Evolutionary conservation across 2,329 filamentous ascomycete genomes (phyloP).

Genomic region (Monilinia aucupariae): DNA sequence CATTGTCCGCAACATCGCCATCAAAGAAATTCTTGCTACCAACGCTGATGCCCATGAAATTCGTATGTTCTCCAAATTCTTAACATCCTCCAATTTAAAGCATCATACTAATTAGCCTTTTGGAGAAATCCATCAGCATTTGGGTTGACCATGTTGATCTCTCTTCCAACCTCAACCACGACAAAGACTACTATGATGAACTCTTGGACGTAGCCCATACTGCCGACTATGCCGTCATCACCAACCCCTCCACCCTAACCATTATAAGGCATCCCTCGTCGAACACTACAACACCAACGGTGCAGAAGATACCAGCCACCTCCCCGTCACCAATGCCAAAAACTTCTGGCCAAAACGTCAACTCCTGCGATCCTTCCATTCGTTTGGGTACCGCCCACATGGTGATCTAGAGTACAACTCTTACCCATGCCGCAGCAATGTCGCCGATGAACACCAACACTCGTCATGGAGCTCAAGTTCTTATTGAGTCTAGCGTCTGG

Average conservation of each 20-base stretch:
- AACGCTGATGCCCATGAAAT: slow-evolving; percentile 47
- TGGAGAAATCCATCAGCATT: slow-evolving; percentile 14
- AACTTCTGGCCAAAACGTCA: slow-evolving; percentile 21
- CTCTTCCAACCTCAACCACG: slow-evolving; percentile 34
- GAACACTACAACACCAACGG: slow-evolving; percentile 31
- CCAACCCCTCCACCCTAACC: slow-evolving; percentile 41
- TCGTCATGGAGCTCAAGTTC: slow-evolving; percentile 50
- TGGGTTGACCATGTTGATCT: slow-evolving; percentile 26
- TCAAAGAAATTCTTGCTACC: slow-evolving; percentile 43
- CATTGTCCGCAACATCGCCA: slow-evolving; percentile 52
- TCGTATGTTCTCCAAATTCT: slow-evolving; percentile 34
- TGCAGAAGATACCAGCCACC: slow-evolving; percentile 29
- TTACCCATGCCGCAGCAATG: slow-evolving; percentile 10
- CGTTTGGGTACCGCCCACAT: slow-evolving; percentile 12
- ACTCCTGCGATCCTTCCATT: slow-evolving; percentile 11
- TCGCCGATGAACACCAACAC: slow-evolving; percentile 45
- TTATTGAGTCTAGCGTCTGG: slow-evolving; percentile 51
- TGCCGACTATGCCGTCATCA: slow-evolving; percentile 41
- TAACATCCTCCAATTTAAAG: background rate
- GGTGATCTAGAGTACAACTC: too few relatives aligned
- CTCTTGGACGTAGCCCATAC: slow-evolving; percentile 43
- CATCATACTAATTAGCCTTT: background rate
- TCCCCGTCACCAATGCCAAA: slow-evolving; percentile 30
- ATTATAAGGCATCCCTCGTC: slow-evolving; percentile 34
- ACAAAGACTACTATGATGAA: slow-evolving; percentile 42